Evolutionary conservation across 2,329 filamentous ascomycete species (phyloP).

Genomic region (Colletotrichum lupini): DNA sequence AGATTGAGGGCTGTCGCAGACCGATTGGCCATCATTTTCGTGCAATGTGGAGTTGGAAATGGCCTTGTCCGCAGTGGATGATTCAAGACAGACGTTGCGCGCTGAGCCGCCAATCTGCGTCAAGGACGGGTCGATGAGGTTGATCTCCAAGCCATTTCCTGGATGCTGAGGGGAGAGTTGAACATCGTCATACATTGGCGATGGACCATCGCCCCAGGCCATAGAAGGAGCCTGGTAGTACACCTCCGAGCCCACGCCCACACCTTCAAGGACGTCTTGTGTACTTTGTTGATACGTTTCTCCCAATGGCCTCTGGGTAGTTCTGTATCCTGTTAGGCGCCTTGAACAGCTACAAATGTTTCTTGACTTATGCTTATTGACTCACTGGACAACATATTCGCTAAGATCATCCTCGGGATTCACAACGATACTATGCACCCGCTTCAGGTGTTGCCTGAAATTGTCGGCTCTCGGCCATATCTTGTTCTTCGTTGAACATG

Average conservation of each 20-base stretch:
- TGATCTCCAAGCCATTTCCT: constrained; percentile 21
- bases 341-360: neutral
- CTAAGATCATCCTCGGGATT: constrained; percentile 51
- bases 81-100: neutral
- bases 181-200: constrained; percentile 9
- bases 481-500: constrained; percentile 72
- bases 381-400: constrained; percentile 46
- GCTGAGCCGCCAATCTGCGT: neutral
- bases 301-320: neutral
- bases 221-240: neutral
- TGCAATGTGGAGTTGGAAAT: neutral
- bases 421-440: constrained; percentile 67
- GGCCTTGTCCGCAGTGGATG: neutral
- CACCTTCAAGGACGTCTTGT: constrained; percentile 26
- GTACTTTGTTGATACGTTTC: neutral
- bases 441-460: constrained; percentile 81
- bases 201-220: constrained; percentile 1
- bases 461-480: constrained; percentile 87
- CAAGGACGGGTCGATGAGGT: constrained; percentile 20
- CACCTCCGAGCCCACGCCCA: constrained; percentile 31
- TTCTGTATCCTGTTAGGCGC: neutral
- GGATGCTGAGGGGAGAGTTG: constrained; percentile 21
- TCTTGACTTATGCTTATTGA: neutral
- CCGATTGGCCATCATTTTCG: neutral
- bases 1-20: neutral